Evolutionary conservation across 2,329 filamentous ascomycete genomes (phyloP), one percentile per base, ranked within the genome.

Genomic region (Colletotrichum melonis): DNA sequence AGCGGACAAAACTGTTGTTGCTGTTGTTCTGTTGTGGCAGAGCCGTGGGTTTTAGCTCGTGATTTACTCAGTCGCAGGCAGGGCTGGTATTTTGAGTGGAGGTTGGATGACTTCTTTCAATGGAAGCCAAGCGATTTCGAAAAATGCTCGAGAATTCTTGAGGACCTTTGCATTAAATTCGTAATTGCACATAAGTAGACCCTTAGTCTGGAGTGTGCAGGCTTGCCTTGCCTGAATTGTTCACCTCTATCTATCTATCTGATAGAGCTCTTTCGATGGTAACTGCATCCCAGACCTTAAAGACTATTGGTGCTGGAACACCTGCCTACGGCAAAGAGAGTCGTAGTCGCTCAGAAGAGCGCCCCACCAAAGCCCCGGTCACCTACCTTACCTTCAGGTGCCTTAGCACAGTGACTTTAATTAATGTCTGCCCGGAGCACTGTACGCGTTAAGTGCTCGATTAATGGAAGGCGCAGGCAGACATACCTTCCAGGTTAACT

Each of bases 381-480:
- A 35, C 32, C 32, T 35, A 35, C 30, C 30, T 32, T 32, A 32
- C 30, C 30, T 11, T 5, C 12, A 35, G 32, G 32, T 35, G 5
- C 32, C 32, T 35, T 5, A 35, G 38, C 38, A 42, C 42, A 49
- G 42, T 49, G 5, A 49, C 7, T 49, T n/a, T 9, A 4, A n/a
- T 9, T 3, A 24, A 19, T 9, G 32, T 22, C 19, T 35, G 58
- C 58, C 30, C 24, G 4, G 3, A 52, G 28, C 28, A 55, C 28
- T 63, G 62, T 63, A 28, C 62, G 62, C 46, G 62, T 54, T 54
- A 55, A 63, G 62, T 63, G 28, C 30, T 22, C n/a, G 9, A 26
- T 32, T 30, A 9, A 22, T 19, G 16, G 24, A 42, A 42, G 38
- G 38, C 19, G 38, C 38, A 42, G 14, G 14, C 14, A 42, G 38